Conservation (phyloP, 495 filamentous ascomycete genomes). For the Penicillium simplicissimum region DNA sequence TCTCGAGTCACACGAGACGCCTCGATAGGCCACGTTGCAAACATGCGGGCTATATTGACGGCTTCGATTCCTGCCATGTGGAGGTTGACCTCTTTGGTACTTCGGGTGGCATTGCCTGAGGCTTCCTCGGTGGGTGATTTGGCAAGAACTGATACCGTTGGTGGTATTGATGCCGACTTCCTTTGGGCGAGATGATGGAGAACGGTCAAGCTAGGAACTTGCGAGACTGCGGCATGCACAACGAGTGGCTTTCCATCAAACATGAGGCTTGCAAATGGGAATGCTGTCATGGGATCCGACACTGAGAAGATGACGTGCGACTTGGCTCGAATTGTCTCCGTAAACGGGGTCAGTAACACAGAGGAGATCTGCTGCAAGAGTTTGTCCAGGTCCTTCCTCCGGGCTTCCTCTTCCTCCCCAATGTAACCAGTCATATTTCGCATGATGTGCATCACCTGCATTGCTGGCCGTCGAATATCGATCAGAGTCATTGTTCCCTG, state of each 20-base stretch:
- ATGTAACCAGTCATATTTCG: slow-evolving; percentile 23
- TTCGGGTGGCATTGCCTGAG: neutral
- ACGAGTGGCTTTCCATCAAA: slow-evolving; percentile 28
- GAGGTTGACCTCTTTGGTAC: slow-evolving; percentile 19
- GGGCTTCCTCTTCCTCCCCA: slow-evolving; percentile 17
- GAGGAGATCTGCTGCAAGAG: slow-evolving; percentile 22
- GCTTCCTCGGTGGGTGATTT: slow-evolving; percentile 20
- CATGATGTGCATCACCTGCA: slow-evolving; percentile 28
- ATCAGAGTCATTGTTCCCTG: slow-evolving; percentile 8
- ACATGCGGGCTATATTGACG: slow-evolving; percentile 30
- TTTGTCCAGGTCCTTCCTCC: slow-evolving; percentile 14
- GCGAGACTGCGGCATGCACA: slow-evolving; percentile 28
- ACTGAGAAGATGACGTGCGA: slow-evolving; percentile 32
- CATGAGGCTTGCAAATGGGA: slow-evolving; percentile 27
- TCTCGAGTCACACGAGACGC: slow-evolving; percentile 25
- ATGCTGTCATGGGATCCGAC: slow-evolving; percentile 31
- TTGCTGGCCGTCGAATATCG: slow-evolving; percentile 22
- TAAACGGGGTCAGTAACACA: slow-evolving; percentile 23
- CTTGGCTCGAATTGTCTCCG: slow-evolving; percentile 25
- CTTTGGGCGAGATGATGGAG: slow-evolving; percentile 29
- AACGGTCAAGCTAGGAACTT: slow-evolving; percentile 31
- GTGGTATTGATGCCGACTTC: slow-evolving; percentile 16
- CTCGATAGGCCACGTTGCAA: slow-evolving; percentile 34
- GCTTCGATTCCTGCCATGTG: slow-evolving; percentile 34
- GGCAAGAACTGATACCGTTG: slow-evolving; percentile 32